phyloP scores from a whole-genome alignment of 257 asterid genomes.

The Nicotiana sylvestris region DNA sequence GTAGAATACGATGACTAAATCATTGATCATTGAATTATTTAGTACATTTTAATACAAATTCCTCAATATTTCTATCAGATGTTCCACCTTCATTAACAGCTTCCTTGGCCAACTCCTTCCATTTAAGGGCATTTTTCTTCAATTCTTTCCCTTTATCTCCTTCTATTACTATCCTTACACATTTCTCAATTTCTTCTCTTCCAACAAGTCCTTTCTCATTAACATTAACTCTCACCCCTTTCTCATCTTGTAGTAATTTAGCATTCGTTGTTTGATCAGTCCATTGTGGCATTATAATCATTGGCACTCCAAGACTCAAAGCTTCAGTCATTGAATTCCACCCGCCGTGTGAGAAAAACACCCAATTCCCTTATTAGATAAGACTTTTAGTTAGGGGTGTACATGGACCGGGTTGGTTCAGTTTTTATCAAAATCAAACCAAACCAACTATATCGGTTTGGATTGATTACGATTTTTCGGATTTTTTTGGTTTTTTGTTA shows the following conservation, averaged over 20 bases:
- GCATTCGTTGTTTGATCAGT: no score
- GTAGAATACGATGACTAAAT: no score
- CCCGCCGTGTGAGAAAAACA: slow-evolving; percentile 70
- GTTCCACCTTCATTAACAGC: slow-evolving; percentile 61
- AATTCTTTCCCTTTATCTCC: slow-evolving; percentile 45
- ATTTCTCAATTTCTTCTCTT: slow-evolving; percentile 54
- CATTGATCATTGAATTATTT: no score
- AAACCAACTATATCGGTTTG: no score
- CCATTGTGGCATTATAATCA: slow-evolving; percentile 82
- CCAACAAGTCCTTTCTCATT: slow-evolving; percentile 31
- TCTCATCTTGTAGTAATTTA: no score
- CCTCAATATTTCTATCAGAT: slow-evolving; percentile 40
- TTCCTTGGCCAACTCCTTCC: slow-evolving; percentile 55
- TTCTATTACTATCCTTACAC: slow-evolving; percentile 50
- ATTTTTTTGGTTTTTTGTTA: no score
- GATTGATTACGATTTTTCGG: no score
- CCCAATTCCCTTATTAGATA: slow-evolving; percentile 44
- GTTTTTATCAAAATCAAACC: no score
- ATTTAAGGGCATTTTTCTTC: slow-evolving; percentile 47
- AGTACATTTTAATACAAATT: slow-evolving; percentile 28
- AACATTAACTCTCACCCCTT: no score
- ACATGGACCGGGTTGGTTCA: no score
- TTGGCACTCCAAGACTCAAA: slow-evolving; percentile 63
- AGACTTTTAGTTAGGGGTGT: no score
- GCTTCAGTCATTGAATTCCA: slow-evolving; percentile 81